These are phyloP conservation scores for Penicillium sp. DNA, from an alignment of 2,329 filamentous ascomycete genomes.

Conservation along the genomic window DNA sequence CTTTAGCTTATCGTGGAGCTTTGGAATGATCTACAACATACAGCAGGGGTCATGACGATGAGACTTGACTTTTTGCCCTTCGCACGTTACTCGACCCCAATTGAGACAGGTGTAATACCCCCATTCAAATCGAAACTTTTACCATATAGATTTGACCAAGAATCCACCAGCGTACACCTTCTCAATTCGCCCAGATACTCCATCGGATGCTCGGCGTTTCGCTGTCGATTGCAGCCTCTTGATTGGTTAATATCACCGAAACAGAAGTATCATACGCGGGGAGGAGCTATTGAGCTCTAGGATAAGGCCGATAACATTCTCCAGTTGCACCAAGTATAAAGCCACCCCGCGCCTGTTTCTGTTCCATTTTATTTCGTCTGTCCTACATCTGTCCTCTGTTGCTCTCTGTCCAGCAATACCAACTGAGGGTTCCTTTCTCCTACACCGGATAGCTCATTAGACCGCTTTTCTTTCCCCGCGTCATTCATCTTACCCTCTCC, in stretches of 20 bases:
- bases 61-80: background rate
- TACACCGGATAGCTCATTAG: background rate
- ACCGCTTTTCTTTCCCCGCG: constrained; percentile 7
- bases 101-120: background rate
- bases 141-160: constrained; percentile 10
- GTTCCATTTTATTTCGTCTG: background rate
- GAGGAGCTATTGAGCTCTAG: constrained; percentile 21
- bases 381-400: background rate
- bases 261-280: constrained; percentile 23
- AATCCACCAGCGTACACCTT: constrained; percentile 23
- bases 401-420: background rate
- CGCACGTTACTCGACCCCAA: background rate
- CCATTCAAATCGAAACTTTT: constrained; percentile 5
- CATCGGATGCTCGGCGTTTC: constrained; percentile 21
- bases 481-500: background rate
- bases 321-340: constrained; percentile 20
- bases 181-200: constrained; percentile 20
- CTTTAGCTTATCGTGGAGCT: background rate
- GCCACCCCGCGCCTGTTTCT: constrained; percentile 11
- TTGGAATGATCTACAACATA: background rate
- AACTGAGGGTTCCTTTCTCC: background rate
- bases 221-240: background rate
- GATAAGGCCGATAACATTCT: constrained; percentile 18
- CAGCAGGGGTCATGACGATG: background rate
- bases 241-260: constrained; percentile 29